Base-by-base conservation (phyloP, 768 basidiomycete species). In the Rhizopogon salebrosus region DNA sequence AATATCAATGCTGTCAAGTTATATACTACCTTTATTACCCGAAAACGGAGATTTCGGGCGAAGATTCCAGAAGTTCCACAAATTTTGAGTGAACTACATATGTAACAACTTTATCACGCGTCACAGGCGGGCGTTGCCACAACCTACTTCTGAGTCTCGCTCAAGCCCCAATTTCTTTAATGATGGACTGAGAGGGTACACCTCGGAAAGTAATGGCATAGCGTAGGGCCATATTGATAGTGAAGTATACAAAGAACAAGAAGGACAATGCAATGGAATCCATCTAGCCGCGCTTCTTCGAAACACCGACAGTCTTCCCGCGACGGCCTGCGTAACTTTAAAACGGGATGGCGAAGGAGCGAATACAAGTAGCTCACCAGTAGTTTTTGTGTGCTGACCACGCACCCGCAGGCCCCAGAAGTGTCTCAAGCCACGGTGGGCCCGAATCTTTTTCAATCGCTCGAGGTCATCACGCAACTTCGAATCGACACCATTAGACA, bases 351-450 rank as follows among this genome's bases (percentile, higher is more conserved):
- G 14, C 2, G 1, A 1, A n/a, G n/a, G 7, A 31, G n/a, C 18
- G 16, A 24, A 8, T 5, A 37, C 4, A 1, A 29, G 38, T 9
- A 26, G 55, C 83, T 54, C 62, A 86, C 93, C 94, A 50, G 95
- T 98, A 50, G 95, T 98, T 80, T 98, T 98, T 61, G 97, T 99
- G 82, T 98, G 97, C 69, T 99, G 97, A 64, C 97, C 97, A 62
- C 97, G 80, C 51, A 98, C 97, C 66, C 95, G 87, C 58, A 95
- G 77, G 61, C 95, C 95, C 88, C 92, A 91, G 80, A 79, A 91
- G 70, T 94, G 92, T 70, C 92, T 79, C 58, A 95, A 78, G 69
- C 92, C 93, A 74, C 93, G 87, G 70, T 99, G 95, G 41, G 93
- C 90, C 60, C 95, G 85, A 69, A 99, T 99, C 82, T 98, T 98